Conservation (phyloP, 2,329 filamentous ascomycete genomes). For the Neurospora sp. region DNA sequence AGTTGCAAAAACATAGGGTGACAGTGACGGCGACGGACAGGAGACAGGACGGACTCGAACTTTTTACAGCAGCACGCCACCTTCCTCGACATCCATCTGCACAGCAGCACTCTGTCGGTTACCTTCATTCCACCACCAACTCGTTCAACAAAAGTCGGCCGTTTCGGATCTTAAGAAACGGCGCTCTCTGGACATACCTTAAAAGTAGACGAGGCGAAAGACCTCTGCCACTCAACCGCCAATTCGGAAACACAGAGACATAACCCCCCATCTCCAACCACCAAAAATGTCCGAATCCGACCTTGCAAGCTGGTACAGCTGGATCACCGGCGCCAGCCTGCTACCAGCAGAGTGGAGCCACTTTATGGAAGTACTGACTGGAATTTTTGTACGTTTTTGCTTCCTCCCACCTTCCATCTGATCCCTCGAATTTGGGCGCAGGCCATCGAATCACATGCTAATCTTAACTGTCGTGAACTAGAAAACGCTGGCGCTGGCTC, state of each 20-base stretch:
- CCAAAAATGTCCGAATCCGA: slow-evolving; percentile 3
- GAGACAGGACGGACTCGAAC: background rate
- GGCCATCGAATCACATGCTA: background rate
- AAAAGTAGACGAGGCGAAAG: background rate
- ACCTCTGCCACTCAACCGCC: background rate
- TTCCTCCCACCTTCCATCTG: background rate
- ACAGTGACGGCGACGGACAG: background rate
- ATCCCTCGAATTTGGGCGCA: background rate
- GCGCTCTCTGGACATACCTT: background rate
- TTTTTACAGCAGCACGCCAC: background rate
- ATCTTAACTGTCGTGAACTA: slow-evolving; percentile 14
- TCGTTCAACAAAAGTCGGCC: background rate
- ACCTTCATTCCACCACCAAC: background rate
- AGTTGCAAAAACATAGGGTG: background rate
- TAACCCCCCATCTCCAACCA: background rate
- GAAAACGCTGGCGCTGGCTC: slow-evolving; percentile 35
- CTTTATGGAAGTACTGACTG: slow-evolving; percentile 17
- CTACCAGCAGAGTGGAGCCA: slow-evolving; percentile 14
- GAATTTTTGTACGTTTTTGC: slow-evolving; percentile 19
- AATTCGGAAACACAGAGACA: background rate
- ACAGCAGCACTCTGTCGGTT: background rate
- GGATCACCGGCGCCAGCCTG: slow-evolving; percentile 13
- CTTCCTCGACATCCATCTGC: background rate
- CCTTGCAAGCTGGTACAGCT: slow-evolving; percentile 11
- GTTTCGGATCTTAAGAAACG: background rate